Evolutionary conservation across 2,329 filamentous ascomycete species (phyloP).

Genomic region (Aspergillus sp.): DNA sequence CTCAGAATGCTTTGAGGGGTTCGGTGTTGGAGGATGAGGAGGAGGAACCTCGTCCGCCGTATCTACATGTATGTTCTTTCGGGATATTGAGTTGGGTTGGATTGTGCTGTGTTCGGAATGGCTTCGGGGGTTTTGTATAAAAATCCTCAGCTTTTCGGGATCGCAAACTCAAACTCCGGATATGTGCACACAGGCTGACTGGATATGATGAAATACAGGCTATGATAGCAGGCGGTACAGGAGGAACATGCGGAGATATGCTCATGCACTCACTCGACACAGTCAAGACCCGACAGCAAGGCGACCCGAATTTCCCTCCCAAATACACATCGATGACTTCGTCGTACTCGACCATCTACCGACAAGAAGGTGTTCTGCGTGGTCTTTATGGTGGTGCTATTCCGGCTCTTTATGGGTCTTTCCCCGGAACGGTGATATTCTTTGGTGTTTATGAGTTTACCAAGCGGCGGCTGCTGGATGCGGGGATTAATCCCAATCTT

Average conservation of each 20-base stretch:
- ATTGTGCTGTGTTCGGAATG: neutral
- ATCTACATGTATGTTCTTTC: conserved; percentile 54
- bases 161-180: too few species aligned
- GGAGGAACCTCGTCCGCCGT: conserved; percentile 56
- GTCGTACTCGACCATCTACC: conserved; percentile 87
- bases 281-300: conserved; percentile 96
- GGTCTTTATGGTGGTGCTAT: conserved; percentile 92
- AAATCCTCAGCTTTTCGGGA: neutral
- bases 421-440: conserved; percentile 89
- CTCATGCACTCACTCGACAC: conserved; percentile 99
- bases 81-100: too few species aligned
- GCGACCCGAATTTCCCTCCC: conserved; percentile 86
- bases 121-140: neutral
- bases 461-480: conserved; percentile 83
- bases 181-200: neutral
- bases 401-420: conserved; percentile 85
- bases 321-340: conserved; percentile 88
- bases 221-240: conserved; percentile 92
- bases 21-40: conserved; percentile 38
- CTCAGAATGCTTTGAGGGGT: conserved; percentile 31
- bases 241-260: conserved; percentile 91
- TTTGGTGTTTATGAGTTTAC: conserved; percentile 96
- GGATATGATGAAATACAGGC: conserved; percentile 49
- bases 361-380: conserved; percentile 80
- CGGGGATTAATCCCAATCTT: conserved; percentile 73